Conservation (phyloP, 805 yeast species). For the Ogataea pignaliae region DNA sequence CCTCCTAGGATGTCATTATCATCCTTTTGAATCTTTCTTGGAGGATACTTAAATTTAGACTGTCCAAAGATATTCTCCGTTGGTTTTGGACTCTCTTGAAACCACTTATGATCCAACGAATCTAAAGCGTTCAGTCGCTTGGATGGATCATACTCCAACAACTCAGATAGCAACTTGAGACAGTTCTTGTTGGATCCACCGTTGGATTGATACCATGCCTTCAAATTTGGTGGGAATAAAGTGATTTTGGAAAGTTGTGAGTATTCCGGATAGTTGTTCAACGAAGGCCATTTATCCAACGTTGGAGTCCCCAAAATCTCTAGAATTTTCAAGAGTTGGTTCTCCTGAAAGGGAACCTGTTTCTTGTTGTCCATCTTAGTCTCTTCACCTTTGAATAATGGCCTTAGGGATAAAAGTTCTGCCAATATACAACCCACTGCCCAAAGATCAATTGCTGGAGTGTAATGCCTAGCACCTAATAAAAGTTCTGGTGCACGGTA, state of each 20-base stretch:
- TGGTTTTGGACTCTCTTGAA: slow-evolving; percentile 65
- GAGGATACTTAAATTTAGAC: slow-evolving; percentile 70
- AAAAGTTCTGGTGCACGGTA: slow-evolving; percentile 92
- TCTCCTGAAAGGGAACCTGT: slow-evolving; percentile 89
- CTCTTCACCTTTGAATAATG: slow-evolving; percentile 96
- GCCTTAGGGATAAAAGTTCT: slow-evolving; percentile 81
- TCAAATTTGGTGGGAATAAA: slow-evolving; percentile 62
- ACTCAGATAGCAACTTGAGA: slow-evolving; percentile 53
- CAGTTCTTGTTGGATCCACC: slow-evolving; percentile 74
- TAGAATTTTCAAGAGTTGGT: slow-evolving; percentile 83
- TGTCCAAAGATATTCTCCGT: slow-evolving; percentile 77
- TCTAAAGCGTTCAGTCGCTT: slow-evolving; percentile 72
- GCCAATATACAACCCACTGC: slow-evolving; percentile 95
- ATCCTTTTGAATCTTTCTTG: slow-evolving; percentile 79
- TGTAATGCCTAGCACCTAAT: slow-evolving; percentile 86
- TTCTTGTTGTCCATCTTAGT: slow-evolving; percentile 93
- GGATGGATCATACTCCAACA: slow-evolving; percentile 82
- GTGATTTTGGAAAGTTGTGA: slow-evolving; percentile 54
- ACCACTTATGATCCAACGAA: slow-evolving; percentile 75
- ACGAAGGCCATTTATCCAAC: slow-evolving; percentile 69
- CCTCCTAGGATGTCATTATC: slow-evolving; percentile 66
- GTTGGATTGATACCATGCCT: slow-evolving; percentile 80
- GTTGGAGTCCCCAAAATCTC: slow-evolving; percentile 94
- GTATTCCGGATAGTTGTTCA: slow-evolving; percentile 82
- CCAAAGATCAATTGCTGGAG: slow-evolving; percentile 92